A percentile compares a stretch with the other conserved stretches of the same genome.
These are phyloP conservation scores for Trichophyton rubrum DNA, from an alignment of 2,329 filamentous ascomycete genomes.

Conservation along the genomic window DNA sequence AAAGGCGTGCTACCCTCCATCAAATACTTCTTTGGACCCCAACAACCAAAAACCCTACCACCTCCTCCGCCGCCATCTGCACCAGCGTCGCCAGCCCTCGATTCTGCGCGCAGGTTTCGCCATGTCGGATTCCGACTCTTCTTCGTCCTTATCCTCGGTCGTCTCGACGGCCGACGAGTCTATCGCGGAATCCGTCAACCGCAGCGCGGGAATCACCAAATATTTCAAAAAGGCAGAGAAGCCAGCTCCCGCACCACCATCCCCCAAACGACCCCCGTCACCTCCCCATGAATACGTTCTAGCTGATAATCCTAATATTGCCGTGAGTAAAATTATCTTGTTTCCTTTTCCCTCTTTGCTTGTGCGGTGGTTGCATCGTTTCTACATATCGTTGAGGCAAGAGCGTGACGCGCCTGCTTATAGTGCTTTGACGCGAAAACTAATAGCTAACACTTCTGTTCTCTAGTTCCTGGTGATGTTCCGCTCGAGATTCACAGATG, in stretches of 20 bases:
- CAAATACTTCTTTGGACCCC: constrained; percentile 14
- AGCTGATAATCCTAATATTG: constrained; percentile 82
- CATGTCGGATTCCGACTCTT: constrained; percentile 42
- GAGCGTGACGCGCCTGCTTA: neutral
- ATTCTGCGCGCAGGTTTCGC: constrained; percentile 17
- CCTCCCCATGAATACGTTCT: constrained; percentile 82
- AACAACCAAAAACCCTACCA: constrained; percentile 13
- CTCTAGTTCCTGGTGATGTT: constrained; percentile 94
- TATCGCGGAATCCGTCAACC: constrained; percentile 28
- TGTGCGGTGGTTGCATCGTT: neutral
- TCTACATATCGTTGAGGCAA: neutral
- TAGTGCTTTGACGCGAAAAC: constrained; percentile 2
- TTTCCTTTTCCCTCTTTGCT: neutral
- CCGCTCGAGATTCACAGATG: constrained; percentile 79
- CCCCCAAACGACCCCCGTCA: constrained; percentile 70
- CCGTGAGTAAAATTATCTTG: constrained; percentile 50
- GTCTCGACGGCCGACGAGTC: constrained; percentile 48
- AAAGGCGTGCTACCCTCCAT: neutral
- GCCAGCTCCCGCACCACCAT: constrained; percentile 51
- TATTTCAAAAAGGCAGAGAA: constrained; percentile 46
- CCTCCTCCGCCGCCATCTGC: constrained; percentile 18
- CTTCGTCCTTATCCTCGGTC: constrained; percentile 45
- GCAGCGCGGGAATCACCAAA: constrained; percentile 32
- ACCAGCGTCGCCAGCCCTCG: constrained; percentile 16
- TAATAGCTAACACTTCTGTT: constrained; percentile 24